phyloP scores from a whole-genome alignment of 2,329 filamentous ascomycete species.

The Talaromyces sp. region DNA sequence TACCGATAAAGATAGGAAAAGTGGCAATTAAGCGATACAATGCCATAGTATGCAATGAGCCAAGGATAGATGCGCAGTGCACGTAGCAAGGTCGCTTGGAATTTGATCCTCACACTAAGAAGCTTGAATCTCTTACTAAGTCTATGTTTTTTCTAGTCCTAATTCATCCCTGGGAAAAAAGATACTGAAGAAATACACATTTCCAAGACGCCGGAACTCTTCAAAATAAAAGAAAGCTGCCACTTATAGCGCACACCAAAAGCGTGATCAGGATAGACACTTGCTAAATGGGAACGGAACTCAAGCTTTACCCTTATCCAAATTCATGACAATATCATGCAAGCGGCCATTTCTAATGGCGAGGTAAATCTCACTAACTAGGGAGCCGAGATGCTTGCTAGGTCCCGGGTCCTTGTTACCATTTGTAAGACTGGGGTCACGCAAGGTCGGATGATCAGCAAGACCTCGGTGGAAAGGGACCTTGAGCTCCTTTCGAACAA shows the following conservation, averaged over 20 bases:
- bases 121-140: background rate
- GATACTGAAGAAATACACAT: background rate
- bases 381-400: slow-evolving; percentile 24
- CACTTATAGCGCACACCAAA: background rate
- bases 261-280: background rate
- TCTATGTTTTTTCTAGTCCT: background rate
- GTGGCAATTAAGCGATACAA: no score
- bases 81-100: no score
- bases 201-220: background rate
- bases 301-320: background rate
- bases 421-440: background rate
- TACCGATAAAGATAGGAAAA: no score
- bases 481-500: slow-evolving; percentile 33
- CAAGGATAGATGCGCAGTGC: no score
- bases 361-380: slow-evolving; percentile 27
- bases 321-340: slow-evolving; percentile 16
- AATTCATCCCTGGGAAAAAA: background rate
- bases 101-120: background rate
- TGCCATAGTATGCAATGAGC: no score
- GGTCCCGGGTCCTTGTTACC: slow-evolving; percentile 6
- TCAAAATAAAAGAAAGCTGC: background rate
- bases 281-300: background rate
- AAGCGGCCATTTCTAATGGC: slow-evolving; percentile 24
- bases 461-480: slow-evolving; percentile 34
- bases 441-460: slow-evolving; percentile 27